Evolutionary conservation across 179 eudicot species (phyloP).

Genomic region (Heliamphora pulchella): DNA sequence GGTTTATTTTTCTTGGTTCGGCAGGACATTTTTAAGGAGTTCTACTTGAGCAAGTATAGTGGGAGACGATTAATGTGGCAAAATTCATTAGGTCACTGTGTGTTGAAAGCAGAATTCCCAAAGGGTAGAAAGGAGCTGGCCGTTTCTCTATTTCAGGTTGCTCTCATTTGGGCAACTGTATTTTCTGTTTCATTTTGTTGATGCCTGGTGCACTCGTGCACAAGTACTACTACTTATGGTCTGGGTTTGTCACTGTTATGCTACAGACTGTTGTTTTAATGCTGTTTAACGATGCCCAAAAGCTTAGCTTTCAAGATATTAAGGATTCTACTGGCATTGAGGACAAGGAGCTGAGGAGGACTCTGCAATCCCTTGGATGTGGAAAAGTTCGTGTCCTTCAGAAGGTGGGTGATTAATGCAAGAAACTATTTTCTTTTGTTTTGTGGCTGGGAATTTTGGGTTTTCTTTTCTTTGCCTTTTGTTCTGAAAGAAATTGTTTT

Average conservation of each 20-base stretch:
- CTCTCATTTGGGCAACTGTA: constrained; percentile 19
- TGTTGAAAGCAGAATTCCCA: constrained; percentile 75
- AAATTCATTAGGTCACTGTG: constrained; percentile 94
- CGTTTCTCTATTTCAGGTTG: constrained; percentile 95
- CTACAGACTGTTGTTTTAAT: constrained; percentile 83
- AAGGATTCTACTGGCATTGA: constrained; percentile 88
- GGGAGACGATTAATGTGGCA: constrained; percentile 99
- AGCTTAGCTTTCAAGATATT: constrained; percentile 87
- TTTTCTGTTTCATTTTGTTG: neutral
- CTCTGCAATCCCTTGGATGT: constrained; percentile 94
- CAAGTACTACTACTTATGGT: neutral
- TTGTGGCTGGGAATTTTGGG: neutral
- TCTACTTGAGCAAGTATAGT: constrained; percentile 87
- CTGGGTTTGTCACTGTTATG: constrained; percentile 13
- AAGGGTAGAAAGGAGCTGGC: constrained; percentile 97
- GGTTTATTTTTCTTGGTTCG: constrained; percentile 17
- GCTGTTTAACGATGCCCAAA: constrained; percentile 91
- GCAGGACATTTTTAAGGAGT: constrained; percentile 95
- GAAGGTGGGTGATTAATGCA: constrained; percentile 40
- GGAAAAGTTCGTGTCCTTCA: constrained; percentile 91
- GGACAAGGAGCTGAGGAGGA: constrained; percentile 90
- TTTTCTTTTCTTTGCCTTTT: neutral
- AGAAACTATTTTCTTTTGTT: neutral
- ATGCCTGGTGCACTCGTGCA: neutral
- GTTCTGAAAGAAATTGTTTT: constrained; percentile 8